Percentiles rank a stretch among this genome's conserved stretches.
Evolutionary conservation across 2,329 filamentous ascomycete genomes (phyloP).

Genomic region (Emericellopsis atlantica): DNA sequence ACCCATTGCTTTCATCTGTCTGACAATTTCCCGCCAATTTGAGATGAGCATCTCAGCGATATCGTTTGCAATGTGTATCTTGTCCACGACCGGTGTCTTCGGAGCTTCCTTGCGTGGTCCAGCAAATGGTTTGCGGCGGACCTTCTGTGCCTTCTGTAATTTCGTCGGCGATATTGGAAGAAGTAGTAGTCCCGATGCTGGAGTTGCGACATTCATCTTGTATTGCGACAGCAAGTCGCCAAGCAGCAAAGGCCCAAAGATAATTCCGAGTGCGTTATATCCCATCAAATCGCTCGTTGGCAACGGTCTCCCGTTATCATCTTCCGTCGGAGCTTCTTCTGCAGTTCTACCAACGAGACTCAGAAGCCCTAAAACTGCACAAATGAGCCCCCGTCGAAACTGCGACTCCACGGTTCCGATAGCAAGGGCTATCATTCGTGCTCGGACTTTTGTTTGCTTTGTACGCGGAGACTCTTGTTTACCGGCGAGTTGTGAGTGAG

Average conservation of each 20-base stretch:
- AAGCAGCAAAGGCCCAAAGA: constrained; percentile 53
- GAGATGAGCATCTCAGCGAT: constrained; percentile 54
- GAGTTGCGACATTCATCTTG: constrained; percentile 29
- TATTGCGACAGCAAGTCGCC: constrained; percentile 43
- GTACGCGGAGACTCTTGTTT: constrained; percentile 38
- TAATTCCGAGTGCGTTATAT: constrained; percentile 47
- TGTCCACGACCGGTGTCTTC: constrained; percentile 29
- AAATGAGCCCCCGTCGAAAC: constrained; percentile 50
- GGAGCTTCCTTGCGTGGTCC: constrained; percentile 3
- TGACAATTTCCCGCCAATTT: constrained; percentile 52
- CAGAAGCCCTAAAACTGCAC: constrained; percentile 53
- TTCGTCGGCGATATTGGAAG: constrained; percentile 29
- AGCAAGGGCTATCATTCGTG: constrained; percentile 52
- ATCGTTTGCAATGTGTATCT: constrained; percentile 42
- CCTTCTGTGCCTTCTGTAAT: constrained; percentile 19
- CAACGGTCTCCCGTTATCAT: constrained; percentile 35
- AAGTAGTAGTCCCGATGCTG: constrained; percentile 25
- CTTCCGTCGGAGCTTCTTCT: constrained; percentile 38
- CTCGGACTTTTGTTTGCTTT: constrained; percentile 43
- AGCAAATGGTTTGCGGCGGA: constrained; percentile 8
- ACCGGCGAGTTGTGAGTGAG: constrained; percentile 41
- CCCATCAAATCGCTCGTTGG: constrained; percentile 50
- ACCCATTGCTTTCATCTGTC: constrained; percentile 40
- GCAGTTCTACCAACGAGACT: constrained; percentile 46
- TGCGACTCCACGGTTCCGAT: constrained; percentile 46